Conservation (phyloP, 2,329 filamentous ascomycete species). For the Fusarium napiforme region DNA sequence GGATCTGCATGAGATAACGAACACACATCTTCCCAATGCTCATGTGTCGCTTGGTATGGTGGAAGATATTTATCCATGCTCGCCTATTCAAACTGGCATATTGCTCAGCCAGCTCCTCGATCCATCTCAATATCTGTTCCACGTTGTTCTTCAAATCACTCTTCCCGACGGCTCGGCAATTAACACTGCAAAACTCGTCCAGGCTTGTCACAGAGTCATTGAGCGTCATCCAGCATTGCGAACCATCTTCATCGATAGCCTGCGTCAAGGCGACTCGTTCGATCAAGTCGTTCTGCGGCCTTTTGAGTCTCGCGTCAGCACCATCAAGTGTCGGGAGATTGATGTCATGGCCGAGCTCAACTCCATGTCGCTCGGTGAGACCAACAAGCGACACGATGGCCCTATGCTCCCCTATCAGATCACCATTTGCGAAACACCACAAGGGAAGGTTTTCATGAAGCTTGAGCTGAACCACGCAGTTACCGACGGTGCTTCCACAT, state of each 20-base stretch:
- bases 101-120: constrained; percentile 48
- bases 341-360: constrained; percentile 40
- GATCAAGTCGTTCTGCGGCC: constrained; percentile 45
- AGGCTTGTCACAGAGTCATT: constrained; percentile 38
- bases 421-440: constrained; percentile 39
- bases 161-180: background rate
- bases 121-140: constrained; percentile 32
- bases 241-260: constrained; percentile 49
- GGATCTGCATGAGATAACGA: constrained; percentile 41
- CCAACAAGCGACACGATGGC: constrained; percentile 11
- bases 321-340: constrained; percentile 37
- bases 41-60: constrained; percentile 35
- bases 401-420: constrained; percentile 39
- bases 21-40: constrained; percentile 31
- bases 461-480: constrained; percentile 52
- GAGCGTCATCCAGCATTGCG: constrained; percentile 46
- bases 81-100: constrained; percentile 52
- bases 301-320: background rate
- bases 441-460: constrained; percentile 24
- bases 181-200: constrained; percentile 5
- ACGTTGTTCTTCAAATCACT: constrained; percentile 26
- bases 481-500: constrained; percentile 50
- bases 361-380: constrained; percentile 21
- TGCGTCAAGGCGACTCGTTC: constrained; percentile 32
- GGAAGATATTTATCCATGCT: constrained; percentile 53